Evolutionary conservation across 2,329 filamentous ascomycete genomes (phyloP), one percentile per base, ranked within the genome.

Genomic region (Cercospora sp.): DNA sequence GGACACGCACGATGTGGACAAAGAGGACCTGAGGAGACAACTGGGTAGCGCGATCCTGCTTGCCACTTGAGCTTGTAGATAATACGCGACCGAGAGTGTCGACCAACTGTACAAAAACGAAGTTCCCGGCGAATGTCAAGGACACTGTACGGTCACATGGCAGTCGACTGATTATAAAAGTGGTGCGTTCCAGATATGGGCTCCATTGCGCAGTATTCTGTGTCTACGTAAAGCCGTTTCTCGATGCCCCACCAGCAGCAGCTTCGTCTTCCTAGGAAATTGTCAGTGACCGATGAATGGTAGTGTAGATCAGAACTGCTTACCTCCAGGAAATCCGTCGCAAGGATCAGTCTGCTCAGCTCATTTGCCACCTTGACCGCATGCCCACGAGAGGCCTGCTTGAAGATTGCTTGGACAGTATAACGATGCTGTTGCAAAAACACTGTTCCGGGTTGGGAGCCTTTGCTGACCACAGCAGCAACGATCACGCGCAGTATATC

Each of bases 1-100:
- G 79, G 94, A 99, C 80, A 97, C 94, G 30, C 95, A 99, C 81
- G 95, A 99, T 83, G 95, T 99, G 0, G 91, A 96, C 75, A 91
- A 90, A 79, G 94, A 96, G 80, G 95, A 99, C 80, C 74, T 98
- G 72, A 87, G 88, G 77, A 86, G 94, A 75, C 95, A 98, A 81
- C 82, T 98, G 68, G 95, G 94, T 13, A 96, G 93, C 78, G 91
- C 93, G 10, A 85, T 97, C 16, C 78, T 98, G 75, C 81, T 98
- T 60, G 91, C 97, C 9, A 76, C 74, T 64, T 79, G 69, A 65
- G 42, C 10, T 31, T 60, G 64, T 51, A 65, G 23, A 45, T 59
- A 20, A 20, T 3, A n/a, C 5, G 53, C 18, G 13, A 20, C 9
- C 9, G 13, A 16, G n/a, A 51, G n/a, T 31, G 60, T 28, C 48